Conservation (phyloP, 768 basidiomycete species). For the Phlebiopsis gigantea region DNA sequence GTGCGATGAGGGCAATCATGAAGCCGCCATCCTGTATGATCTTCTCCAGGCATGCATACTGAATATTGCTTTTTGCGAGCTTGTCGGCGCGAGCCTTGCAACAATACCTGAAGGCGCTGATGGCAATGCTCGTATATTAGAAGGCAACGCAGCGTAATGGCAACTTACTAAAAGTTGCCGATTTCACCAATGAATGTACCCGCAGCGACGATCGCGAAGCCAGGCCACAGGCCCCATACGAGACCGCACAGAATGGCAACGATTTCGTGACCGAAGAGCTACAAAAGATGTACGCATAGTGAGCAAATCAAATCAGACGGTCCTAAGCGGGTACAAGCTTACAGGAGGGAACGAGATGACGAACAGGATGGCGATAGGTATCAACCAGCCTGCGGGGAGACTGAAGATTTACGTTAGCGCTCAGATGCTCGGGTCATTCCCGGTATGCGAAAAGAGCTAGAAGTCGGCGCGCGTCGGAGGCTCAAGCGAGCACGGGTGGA, state of each 20-base stretch:
- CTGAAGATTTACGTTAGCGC: conserved; percentile 14
- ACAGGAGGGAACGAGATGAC: conserved; percentile 39
- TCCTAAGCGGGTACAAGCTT: conserved; percentile 4
- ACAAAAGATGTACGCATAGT: not conserved
- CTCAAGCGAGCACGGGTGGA: not conserved
- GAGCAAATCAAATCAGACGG: too few species aligned
- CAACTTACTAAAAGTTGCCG: conserved; percentile 77
- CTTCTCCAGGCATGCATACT: conserved; percentile 43
- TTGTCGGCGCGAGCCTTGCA: conserved; percentile 74
- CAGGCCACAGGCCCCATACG: conserved; percentile 85
- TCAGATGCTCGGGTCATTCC: not conserved
- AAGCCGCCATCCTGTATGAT: conserved; percentile 87
- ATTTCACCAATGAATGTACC: conserved; percentile 85
- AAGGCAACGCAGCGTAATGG: not conserved
- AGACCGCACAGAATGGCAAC: conserved; percentile 83
- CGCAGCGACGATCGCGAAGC: conserved; percentile 81
- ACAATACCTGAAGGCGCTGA: conserved; percentile 78
- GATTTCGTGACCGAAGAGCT: conserved; percentile 92
- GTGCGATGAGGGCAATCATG: conserved; percentile 71
- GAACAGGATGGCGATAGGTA: conserved; percentile 40
- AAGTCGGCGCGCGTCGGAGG: not conserved
- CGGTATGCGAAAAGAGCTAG: not conserved
- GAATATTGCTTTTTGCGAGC: conserved; percentile 37
- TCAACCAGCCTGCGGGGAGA: conserved; percentile 31
- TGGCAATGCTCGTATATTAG: not conserved